Evolutionary conservation across 2,329 filamentous ascomycete species (phyloP), one percentile per base, ranked within the genome.

Genomic region (Sarocladium strictum): DNA sequence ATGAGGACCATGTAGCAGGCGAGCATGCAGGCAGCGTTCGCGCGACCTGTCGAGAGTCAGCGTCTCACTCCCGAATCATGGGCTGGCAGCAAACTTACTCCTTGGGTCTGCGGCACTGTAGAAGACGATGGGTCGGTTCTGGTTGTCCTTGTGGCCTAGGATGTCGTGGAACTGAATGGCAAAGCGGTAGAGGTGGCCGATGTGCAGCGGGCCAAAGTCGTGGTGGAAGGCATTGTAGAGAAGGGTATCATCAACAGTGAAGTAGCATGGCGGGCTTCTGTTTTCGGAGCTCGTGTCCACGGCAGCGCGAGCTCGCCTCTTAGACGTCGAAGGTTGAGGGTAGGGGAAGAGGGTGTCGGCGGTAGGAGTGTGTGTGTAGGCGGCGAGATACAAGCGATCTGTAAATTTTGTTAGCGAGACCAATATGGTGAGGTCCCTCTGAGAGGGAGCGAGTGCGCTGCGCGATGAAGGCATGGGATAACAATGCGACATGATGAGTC

Each of bases 1-100:
- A 99, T 96, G 60, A 99, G 76, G 41, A 99, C 92, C 92, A 99
- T 97, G 75, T 99, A 99, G 76, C 91, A 96, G 54, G 94, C 93
- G 45, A 99, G 83, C 65, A 99, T 81, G 69, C 92, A 97, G 26
- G 94, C 91, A 49, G 94, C 91, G 72, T 99, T 99, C 61, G 89
- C 89, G 67, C 94, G 87, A 69, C 87, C 88, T 92, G 40, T 3
- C 3, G 15, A 21, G 17, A 40, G 37, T 55, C n/a, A 54, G 52
- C 17, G n/a, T 53, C 7, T 3, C 19, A 21, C 6, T 21, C 23
- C n/a, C 9, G 38, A 4, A 7, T 43, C 23, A 17, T 11, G 38
- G 10, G 9, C 10, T 43, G 9, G 38, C 14, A 14, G 21, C 17
- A 23, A 23, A 43, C 86, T 69, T 81, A 89, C 92, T 97, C 67